Conservation (phyloP, 352 stramenopile species). For the Phytopythium delawarense region DNA sequence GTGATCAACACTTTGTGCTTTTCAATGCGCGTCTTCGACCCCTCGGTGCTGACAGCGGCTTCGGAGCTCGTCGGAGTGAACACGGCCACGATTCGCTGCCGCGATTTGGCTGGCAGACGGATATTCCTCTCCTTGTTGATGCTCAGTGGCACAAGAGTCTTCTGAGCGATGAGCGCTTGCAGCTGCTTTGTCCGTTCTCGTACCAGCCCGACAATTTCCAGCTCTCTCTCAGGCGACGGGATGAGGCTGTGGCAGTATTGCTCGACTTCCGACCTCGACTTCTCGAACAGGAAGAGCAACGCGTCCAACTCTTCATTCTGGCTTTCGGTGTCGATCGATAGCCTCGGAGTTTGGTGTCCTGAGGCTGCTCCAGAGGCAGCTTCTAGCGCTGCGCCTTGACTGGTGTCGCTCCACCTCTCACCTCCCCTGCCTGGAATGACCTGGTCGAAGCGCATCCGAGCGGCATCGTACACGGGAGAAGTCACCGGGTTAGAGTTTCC, state of each 20-base stretch:
- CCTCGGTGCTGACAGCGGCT: slow-evolving; percentile 25
- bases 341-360: neutral
- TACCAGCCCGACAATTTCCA: slow-evolving; percentile 78
- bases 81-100: slow-evolving; percentile 73
- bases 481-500: neutral
- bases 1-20: slow-evolving; percentile 89
- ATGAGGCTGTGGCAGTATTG: slow-evolving; percentile 61
- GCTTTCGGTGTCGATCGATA: slow-evolving; percentile 7
- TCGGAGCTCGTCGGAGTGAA: slow-evolving; percentile 57
- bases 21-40: slow-evolving; percentile 67
- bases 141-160: slow-evolving; percentile 58
- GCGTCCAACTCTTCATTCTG: slow-evolving; percentile 42
- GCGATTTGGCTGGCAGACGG: slow-evolving; percentile 72
- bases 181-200: slow-evolving; percentile 67
- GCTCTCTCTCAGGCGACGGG: slow-evolving; percentile 59
- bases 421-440: neutral
- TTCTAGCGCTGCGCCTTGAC: neutral
- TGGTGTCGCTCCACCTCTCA: neutral
- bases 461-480: neutral
- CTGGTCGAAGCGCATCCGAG: slow-evolving; percentile 1
- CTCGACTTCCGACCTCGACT: slow-evolving; percentile 66
- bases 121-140: slow-evolving; percentile 75
- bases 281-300: slow-evolving; percentile 64
- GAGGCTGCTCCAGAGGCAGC: no score
- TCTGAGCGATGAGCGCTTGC: slow-evolving; percentile 60